phyloP scores from a whole-genome alignment of 2,329 filamentous ascomycete genomes.

The Fusarium sp. region DNA sequence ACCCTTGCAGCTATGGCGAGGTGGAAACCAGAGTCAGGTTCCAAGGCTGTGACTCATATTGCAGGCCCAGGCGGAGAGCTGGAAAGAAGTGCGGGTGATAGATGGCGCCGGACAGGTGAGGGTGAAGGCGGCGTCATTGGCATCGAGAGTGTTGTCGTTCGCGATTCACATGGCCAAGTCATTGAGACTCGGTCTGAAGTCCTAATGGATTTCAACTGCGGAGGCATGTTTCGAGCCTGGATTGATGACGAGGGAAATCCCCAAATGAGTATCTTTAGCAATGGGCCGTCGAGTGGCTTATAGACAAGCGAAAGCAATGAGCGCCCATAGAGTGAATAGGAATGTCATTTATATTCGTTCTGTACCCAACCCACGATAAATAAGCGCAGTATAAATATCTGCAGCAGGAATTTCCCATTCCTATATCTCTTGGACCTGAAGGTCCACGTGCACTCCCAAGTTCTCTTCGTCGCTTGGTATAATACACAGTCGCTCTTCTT shows the following conservation, averaged over 20 bases:
- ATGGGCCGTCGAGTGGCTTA: slow-evolving; percentile 39
- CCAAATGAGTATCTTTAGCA: slow-evolving; percentile 58
- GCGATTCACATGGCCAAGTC: slow-evolving; percentile 53
- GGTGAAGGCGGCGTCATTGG: slow-evolving; percentile 89
- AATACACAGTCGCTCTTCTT: slow-evolving; percentile 27
- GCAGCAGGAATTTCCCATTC: slow-evolving; percentile 14
- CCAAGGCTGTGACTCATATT: slow-evolving; percentile 69
- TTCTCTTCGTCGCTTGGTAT: slow-evolving; percentile 13
- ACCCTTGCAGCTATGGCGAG: slow-evolving; percentile 78
- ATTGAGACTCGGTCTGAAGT: slow-evolving; percentile 60
- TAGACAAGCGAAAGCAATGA: slow-evolving; percentile 3
- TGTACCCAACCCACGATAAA: slow-evolving; percentile 29
- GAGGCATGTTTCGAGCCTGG: slow-evolving; percentile 88
- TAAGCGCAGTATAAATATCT: slow-evolving; percentile 17
- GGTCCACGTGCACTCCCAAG: slow-evolving; percentile 4
- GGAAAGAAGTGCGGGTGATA: slow-evolving; percentile 75
- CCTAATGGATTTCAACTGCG: slow-evolving; percentile 83
- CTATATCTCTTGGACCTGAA: slow-evolving; percentile 6
- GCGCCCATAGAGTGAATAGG: slow-evolving; percentile 18
- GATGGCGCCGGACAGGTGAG: slow-evolving; percentile 79
- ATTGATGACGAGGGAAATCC: slow-evolving; percentile 68
- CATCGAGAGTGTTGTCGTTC: slow-evolving; percentile 67
- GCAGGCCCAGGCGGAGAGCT: slow-evolving; percentile 78
- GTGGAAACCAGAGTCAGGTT: slow-evolving; percentile 63
- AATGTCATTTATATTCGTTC: slow-evolving; percentile 41